phyloP scores from a whole-genome alignment of 306 rosid species.

The Corylus avellana region DNA sequence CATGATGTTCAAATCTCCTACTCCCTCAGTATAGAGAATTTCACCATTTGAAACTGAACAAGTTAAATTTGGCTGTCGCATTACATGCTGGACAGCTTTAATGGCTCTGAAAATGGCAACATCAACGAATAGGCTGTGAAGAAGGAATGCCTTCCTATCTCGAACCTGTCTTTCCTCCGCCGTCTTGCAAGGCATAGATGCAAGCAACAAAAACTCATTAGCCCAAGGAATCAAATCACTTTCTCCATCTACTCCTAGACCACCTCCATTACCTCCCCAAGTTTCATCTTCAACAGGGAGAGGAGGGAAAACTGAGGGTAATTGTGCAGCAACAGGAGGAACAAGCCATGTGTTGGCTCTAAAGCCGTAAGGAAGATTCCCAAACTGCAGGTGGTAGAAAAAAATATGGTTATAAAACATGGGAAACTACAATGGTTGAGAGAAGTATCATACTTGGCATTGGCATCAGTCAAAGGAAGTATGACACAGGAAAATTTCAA shows the following conservation, averaged over 20 bases:
- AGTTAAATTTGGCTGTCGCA: slow-evolving; percentile 40
- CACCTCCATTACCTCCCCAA: slow-evolving; percentile 99
- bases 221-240: slow-evolving; percentile 88
- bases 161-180: slow-evolving; percentile 93
- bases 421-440: slow-evolving; percentile 12
- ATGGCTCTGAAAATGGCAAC: slow-evolving; percentile 85
- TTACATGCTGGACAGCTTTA: slow-evolving; percentile 57
- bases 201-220: slow-evolving; percentile 69
- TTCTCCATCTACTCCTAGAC: slow-evolving; percentile 77
- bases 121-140: slow-evolving; percentile 90
- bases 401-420: slow-evolving; percentile 6
- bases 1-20: slow-evolving; percentile 75
- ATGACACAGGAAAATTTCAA: not conserved
- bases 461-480: not conserved
- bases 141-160: slow-evolving; percentile 91
- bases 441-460: not conserved
- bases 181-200: slow-evolving; percentile 92
- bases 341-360: slow-evolving; percentile 98
- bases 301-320: slow-evolving; percentile 63
- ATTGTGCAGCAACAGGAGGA: slow-evolving; percentile 82
- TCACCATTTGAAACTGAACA: slow-evolving; percentile 43
- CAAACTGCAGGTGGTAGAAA: slow-evolving; percentile 60
- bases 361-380: slow-evolving; percentile 93
- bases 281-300: slow-evolving; percentile 84
- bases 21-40: slow-evolving; percentile 52